A percentile compares a stretch with the other conserved stretches of the same genome.
phyloP scores from a whole-genome alignment of 2,329 filamentous ascomycete genomes.

The Emmonsiellopsis sp. region DNA sequence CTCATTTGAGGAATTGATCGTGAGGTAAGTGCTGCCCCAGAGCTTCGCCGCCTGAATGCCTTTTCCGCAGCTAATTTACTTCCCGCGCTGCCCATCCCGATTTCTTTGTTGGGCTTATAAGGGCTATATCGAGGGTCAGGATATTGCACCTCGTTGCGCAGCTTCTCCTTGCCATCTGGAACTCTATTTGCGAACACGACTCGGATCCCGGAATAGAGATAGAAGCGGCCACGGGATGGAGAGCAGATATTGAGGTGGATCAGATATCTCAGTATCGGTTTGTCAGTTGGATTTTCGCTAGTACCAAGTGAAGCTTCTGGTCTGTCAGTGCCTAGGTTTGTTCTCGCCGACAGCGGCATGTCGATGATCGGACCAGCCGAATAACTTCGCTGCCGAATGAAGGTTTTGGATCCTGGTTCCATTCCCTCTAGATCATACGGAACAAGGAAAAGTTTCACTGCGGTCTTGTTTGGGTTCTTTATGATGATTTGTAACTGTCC shows the following conservation, averaged over 20 bases:
- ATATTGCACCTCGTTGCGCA: slow-evolving; percentile 80
- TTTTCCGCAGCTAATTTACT: slow-evolving; percentile 52
- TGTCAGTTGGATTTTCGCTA: slow-evolving; percentile 34
- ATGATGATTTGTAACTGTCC: slow-evolving; percentile 95
- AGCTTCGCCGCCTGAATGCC: slow-evolving; percentile 49
- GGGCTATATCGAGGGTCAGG: slow-evolving; percentile 79
- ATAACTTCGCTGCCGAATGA: slow-evolving; percentile 88
- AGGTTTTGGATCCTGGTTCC: slow-evolving; percentile 90
- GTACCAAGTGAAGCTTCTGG: slow-evolving; percentile 44
- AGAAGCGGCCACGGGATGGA: slow-evolving; percentile 72
- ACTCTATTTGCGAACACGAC: slow-evolving; percentile 96
- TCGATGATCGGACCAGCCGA: slow-evolving; percentile 79
- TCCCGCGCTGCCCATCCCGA: slow-evolving; percentile 31
- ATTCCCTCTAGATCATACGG: slow-evolving; percentile 90
- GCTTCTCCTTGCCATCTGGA: slow-evolving; percentile 86
- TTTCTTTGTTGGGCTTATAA: slow-evolving; percentile 60
- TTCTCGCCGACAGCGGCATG: slow-evolving; percentile 42
- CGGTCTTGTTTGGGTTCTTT: slow-evolving; percentile 97
- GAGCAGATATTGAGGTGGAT: slow-evolving; percentile 91
- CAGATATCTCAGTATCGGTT: slow-evolving; percentile 75
- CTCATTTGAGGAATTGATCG: slow-evolving; percentile 10
- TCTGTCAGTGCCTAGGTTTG: slow-evolving; percentile 41
- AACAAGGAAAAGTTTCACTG: slow-evolving; percentile 88
- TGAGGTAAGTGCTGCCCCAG: slow-evolving; percentile 33
- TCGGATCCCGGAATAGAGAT: slow-evolving; percentile 82